Conservation (phyloP, 2,329 filamentous ascomycete species). For the Clonostachys chloroleuca region DNA sequence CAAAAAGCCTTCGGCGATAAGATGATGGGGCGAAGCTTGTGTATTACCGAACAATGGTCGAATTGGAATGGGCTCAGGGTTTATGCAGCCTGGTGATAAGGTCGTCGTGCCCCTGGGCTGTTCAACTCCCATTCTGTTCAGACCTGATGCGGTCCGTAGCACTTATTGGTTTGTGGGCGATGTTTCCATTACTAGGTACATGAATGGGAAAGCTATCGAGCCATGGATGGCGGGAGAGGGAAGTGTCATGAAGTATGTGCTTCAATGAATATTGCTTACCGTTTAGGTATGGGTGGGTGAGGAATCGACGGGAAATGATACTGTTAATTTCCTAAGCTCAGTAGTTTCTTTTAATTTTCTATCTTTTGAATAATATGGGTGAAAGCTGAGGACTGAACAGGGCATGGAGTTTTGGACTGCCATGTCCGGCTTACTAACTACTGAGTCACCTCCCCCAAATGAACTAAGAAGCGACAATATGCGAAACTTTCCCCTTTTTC, state of each 20-base stretch:
- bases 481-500: no score
- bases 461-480: no score
- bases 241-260: not conserved
- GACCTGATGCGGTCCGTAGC: not conserved
- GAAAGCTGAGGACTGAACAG: no score
- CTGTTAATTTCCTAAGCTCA: no score
- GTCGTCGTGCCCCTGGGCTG: not conserved
- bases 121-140: not conserved
- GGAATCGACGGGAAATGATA: no score
- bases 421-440: no score
- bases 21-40: not conserved
- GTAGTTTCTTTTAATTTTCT: no score
- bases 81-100: not conserved
- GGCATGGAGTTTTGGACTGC: no score
- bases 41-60: not conserved
- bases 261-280: not conserved
- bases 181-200: not conserved
- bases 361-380: no score
- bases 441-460: no score
- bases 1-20: not conserved
- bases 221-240: not conserved
- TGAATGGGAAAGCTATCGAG: not conserved
- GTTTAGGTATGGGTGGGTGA: no score
- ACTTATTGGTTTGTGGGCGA: not conserved
- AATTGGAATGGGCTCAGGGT: not conserved